Percentiles rank a stretch among this genome's conserved stretches.
phyloP scores from a whole-genome alignment of 2,329 filamentous ascomycete genomes.

The Fusarium mangiferae region DNA sequence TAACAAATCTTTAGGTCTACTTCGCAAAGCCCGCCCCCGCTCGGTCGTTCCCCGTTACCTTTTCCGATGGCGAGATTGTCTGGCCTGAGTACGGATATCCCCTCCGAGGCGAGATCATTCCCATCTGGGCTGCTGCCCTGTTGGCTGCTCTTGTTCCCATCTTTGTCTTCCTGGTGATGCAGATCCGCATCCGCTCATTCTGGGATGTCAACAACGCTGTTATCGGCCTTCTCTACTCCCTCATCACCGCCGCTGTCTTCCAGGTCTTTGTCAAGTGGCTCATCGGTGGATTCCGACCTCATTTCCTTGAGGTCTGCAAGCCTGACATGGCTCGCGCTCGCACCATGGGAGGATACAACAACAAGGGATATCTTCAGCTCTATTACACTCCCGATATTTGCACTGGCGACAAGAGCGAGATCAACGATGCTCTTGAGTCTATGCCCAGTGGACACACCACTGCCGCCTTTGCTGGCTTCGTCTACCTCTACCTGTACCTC shows the following conservation, averaged over 20 bases:
- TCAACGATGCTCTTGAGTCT: conserved; percentile 76
- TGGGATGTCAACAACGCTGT: conserved; percentile 78
- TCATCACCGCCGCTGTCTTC: conserved; percentile 78
- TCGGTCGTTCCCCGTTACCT: conserved; percentile 76
- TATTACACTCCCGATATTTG: conserved; percentile 78
- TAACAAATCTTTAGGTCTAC: conserved; percentile 61
- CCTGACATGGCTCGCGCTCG: conserved; percentile 52
- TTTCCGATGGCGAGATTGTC: conserved; percentile 73
- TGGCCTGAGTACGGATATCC: conserved; percentile 78
- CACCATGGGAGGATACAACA: conserved; percentile 53
- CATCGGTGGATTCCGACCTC: conserved; percentile 77
- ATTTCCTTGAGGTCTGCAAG: conserved; percentile 77
- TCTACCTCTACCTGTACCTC: conserved; percentile 77
- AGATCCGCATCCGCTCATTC: conserved; percentile 74
- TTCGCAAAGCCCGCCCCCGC: conserved; percentile 71
- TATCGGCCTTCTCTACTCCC: conserved; percentile 74
- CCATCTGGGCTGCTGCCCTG: conserved; percentile 76
- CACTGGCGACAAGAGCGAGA: conserved; percentile 71
- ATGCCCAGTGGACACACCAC: conserved; percentile 81
- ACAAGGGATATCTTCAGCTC: conserved; percentile 64
- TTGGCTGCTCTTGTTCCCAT: conserved; percentile 74
- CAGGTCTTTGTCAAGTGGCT: conserved; percentile 82
- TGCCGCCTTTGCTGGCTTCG: conserved; percentile 76
- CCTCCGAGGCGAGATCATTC: conserved; percentile 74
- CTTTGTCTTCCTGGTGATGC: conserved; percentile 70